These are phyloP conservation scores for Diospyros kaki DNA, from an alignment of 148 eudicot genomes.

Conservation along the genomic window DNA sequence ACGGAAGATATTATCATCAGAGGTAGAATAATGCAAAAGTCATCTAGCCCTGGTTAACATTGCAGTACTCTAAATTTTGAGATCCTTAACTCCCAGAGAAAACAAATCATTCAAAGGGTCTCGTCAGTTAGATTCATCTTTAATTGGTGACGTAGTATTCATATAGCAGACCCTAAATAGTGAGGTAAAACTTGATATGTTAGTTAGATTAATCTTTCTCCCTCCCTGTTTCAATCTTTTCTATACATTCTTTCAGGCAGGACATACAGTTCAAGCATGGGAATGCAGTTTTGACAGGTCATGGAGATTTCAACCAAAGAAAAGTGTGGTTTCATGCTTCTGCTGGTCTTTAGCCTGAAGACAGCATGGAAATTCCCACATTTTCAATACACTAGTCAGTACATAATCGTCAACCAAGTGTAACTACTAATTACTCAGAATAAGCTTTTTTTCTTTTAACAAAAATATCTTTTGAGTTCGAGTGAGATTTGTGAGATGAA, in stretches of 20 bases:
- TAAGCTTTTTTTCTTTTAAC: too few species aligned
- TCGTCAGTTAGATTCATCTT: too few species aligned
- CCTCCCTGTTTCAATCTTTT: not conserved
- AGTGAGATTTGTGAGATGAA: not conserved
- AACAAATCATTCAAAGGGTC: too few species aligned
- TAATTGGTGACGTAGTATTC: too few species aligned
- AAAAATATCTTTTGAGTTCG: not conserved
- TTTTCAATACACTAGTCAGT: not conserved
- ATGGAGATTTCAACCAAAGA: not conserved
- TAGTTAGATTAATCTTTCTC: not conserved
- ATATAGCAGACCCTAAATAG: too few species aligned
- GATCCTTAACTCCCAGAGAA: too few species aligned
- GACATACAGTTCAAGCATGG: not conserved
- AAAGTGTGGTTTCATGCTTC: not conserved
- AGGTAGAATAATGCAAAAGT: too few species aligned
- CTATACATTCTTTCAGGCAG: not conserved
- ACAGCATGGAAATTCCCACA: not conserved
- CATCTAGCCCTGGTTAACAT: too few species aligned
- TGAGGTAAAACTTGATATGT: too few species aligned
- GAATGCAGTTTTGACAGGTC: not conserved
- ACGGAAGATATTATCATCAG: too few species aligned
- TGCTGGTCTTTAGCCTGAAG: not conserved
- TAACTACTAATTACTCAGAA: not conserved
- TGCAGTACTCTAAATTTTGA: too few species aligned
- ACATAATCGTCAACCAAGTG: not conserved